These are phyloP conservation scores for Metrosideros polymorpha DNA, from an alignment of 441 rosid species.

Conservation along the genomic window DNA sequence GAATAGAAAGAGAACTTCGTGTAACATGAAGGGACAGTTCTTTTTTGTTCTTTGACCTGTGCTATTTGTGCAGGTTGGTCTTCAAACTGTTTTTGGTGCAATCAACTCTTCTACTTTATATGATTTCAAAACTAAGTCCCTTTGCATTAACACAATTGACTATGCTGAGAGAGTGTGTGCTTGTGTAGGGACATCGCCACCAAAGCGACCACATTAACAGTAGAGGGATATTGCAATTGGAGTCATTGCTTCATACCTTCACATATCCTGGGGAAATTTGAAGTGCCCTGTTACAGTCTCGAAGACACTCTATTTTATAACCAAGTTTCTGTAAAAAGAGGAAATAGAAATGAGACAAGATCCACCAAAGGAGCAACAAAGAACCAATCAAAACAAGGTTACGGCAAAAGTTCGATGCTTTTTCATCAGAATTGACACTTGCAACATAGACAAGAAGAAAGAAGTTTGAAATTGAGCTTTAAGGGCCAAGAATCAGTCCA, in stretches of 20 bases:
- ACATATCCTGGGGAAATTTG: conserved; percentile 54
- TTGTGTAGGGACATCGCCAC: neutral
- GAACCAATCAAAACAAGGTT: neutral
- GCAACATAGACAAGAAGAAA: neutral
- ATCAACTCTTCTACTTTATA: neutral
- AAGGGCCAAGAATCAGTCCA: neutral
- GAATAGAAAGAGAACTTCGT: neutral
- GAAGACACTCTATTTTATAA: conserved; percentile 40
- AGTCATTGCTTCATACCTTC: conserved; percentile 35
- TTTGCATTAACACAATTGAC: neutral
- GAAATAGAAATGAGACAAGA: neutral
- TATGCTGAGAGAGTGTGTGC: neutral
- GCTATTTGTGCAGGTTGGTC: neutral
- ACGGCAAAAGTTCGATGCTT: neutral
- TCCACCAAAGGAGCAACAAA: neutral
- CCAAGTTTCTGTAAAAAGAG: conserved; percentile 41
- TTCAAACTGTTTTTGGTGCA: neutral
- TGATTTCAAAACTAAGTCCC: neutral
- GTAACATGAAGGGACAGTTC: neutral
- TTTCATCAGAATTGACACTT: neutral
- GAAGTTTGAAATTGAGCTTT: neutral
- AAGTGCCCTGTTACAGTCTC: conserved; percentile 74
- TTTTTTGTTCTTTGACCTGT: neutral
- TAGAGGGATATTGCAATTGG: neutral
- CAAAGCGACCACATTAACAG: neutral